These are phyloP conservation scores for Hypholoma fasciculare DNA, from an alignment of 768 basidiomycete genomes.

Conservation along the genomic window DNA sequence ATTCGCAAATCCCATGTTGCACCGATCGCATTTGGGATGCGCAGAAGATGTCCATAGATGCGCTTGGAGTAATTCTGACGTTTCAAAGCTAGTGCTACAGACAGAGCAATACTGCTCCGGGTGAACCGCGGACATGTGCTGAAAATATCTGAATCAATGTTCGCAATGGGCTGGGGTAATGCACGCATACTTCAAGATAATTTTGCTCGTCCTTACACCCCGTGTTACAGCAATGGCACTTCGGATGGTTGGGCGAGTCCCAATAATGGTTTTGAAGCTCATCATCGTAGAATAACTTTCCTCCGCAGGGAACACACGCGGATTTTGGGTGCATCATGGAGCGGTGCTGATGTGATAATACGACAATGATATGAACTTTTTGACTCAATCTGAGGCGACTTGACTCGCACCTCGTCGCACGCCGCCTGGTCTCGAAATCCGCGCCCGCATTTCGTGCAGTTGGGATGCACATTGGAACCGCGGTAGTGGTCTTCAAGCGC, in stretches of 20 bases:
- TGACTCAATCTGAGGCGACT: not conserved
- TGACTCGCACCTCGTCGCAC: conserved; percentile 33
- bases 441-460: conserved; percentile 42
- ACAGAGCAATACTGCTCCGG: conserved; percentile 33
- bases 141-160: not conserved
- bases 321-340: conserved; percentile 24
- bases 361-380: not conserved
- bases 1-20: conserved; percentile 42
- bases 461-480: conserved; percentile 44
- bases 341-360: conserved; percentile 28
- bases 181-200: conserved; percentile 28
- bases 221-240: conserved; percentile 29
- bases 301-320: conserved; percentile 29
- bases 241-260: conserved; percentile 36
- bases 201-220: conserved; percentile 33
- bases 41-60: conserved; percentile 41
- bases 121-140: conserved; percentile 42
- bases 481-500: conserved; percentile 48
- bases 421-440: conserved; percentile 37
- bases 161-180: not conserved
- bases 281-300: conserved; percentile 32
- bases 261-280: conserved; percentile 39
- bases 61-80: conserved; percentile 30
- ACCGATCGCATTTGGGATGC: conserved; percentile 47
- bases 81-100: conserved; percentile 42